These are phyloP conservation scores for Moesziomyces parantarcticus DNA, from an alignment of 1,284 basidiomycete species.

Conservation along the genomic window DNA sequence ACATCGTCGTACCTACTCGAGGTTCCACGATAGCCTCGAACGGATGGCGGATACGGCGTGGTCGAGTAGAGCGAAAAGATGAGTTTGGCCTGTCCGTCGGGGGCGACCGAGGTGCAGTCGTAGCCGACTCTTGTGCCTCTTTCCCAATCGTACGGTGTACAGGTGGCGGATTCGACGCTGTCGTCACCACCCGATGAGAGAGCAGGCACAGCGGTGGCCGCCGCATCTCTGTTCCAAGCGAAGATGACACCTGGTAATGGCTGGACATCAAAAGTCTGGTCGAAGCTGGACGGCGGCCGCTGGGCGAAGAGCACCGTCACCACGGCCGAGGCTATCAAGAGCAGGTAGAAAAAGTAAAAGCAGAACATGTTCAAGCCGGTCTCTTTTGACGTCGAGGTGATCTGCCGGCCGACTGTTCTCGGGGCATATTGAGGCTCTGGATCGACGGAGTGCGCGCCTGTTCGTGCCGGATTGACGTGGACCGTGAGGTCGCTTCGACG, in stretches of 20 bases:
- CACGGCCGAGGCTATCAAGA: constrained; percentile 5
- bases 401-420: not conserved
- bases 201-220: not conserved
- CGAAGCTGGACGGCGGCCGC: constrained; percentile 2
- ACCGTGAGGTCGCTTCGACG: no score
- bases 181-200: not conserved
- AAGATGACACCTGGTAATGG: constrained; percentile 1
- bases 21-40: not conserved
- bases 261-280: constrained; percentile 5
- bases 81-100: constrained; percentile 4
- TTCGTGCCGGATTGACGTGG: no score
- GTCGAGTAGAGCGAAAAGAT: constrained; percentile 3
- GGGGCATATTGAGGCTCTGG: not conserved
- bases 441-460: not conserved
- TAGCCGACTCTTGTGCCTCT: not conserved
- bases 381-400: not conserved
- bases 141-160: not conserved
- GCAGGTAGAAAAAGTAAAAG: constrained; percentile 2
- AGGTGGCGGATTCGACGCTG: constrained; percentile 1
- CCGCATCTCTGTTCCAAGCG: constrained; percentile 6
- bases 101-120: constrained; percentile 3
- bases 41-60: not conserved
- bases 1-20: not conserved
- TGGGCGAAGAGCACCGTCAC: constrained; percentile 2
- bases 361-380: constrained; percentile 4